Percentiles rank a stretch among this genome's conserved stretches.
These are phyloP conservation scores for Acacia melanoxylon DNA, from an alignment of 306 rosid genomes.

Conservation along the genomic window DNA sequence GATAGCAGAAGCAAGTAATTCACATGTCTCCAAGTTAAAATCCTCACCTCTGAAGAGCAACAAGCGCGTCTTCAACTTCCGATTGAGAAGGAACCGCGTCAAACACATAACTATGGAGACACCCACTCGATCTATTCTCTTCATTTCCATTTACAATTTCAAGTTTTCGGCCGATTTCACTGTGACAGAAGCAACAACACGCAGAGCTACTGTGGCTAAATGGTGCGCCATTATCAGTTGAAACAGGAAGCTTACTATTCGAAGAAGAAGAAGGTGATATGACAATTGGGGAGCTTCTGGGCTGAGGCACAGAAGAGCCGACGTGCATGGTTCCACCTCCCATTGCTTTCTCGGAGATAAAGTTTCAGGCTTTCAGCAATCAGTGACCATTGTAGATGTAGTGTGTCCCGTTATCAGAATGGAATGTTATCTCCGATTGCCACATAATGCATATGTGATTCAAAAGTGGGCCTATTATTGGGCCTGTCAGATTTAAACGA, in stretches of 20 bases:
- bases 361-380: not conserved
- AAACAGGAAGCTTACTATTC: conserved; percentile 33
- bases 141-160: conserved; percentile 25
- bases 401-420: not conserved
- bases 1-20: not conserved
- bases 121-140: conserved; percentile 16
- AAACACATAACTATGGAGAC: conserved; percentile 34
- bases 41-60: conserved; percentile 56
- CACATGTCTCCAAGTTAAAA: not conserved
- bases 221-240: conserved; percentile 20
- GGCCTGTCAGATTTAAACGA: not conserved
- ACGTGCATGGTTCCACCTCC: conserved; percentile 45
- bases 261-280: conserved; percentile 11
- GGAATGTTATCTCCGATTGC: not conserved
- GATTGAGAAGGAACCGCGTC: conserved; percentile 51
- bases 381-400: not conserved
- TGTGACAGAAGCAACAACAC: conserved; percentile 27
- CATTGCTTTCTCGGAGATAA: conserved; percentile 25
- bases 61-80: conserved; percentile 59
- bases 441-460: not conserved
- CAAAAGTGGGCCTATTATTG: not conserved
- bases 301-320: conserved; percentile 26
- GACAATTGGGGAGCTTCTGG: conserved; percentile 11
- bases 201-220: conserved; percentile 19
- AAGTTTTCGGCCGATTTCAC: conserved; percentile 14